These are phyloP conservation scores for Crithidia brevicula DNA, from an alignment of 208 protist species.

Conservation along the genomic window DNA sequence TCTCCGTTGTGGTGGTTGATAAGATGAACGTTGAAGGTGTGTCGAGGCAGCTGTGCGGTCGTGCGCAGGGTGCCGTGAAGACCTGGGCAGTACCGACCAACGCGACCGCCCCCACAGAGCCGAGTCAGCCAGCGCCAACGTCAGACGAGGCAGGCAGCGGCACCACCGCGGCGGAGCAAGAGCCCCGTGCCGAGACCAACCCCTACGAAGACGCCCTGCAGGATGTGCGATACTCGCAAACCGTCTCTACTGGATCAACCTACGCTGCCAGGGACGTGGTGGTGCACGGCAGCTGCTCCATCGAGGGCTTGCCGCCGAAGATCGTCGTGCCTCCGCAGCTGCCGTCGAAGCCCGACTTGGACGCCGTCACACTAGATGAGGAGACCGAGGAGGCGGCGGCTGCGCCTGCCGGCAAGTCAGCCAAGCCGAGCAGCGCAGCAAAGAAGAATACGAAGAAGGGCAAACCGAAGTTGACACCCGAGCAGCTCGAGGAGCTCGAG, in stretches of 20 bases:
- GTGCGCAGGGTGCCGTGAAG: conserved; percentile 13
- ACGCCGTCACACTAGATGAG: conserved; percentile 23
- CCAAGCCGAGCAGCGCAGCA: conserved; percentile 5
- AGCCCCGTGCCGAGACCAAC: neutral
- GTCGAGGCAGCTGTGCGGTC: conserved; percentile 32
- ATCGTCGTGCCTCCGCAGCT: conserved; percentile 76
- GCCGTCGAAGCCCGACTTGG: conserved; percentile 36
- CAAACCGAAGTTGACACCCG: conserved; percentile 59
- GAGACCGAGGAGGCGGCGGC: neutral
- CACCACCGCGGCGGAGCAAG: neutral
- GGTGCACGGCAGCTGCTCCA: conserved; percentile 45
- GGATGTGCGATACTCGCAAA: conserved; percentile 22
- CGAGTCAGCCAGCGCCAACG: no score
- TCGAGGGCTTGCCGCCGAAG: conserved; percentile 64
- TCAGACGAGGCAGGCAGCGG: neutral
- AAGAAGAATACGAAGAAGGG: conserved; percentile 43
- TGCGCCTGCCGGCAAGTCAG: conserved; percentile 11
- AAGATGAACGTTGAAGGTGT: conserved; percentile 72
- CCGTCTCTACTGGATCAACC: conserved; percentile 38
- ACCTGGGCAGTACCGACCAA: neutral
- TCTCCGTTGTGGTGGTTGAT: conserved; percentile 45
- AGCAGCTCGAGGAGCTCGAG: conserved; percentile 74
- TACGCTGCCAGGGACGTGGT: conserved; percentile 52
- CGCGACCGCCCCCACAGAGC: neutral
- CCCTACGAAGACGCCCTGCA: conserved; percentile 36